phyloP scores from a whole-genome alignment of 176 grass and related monocot species.

The maize (Zea mays) region Zm-B73-REFERENCE-NAM-5.0 NC_050098.1:164267001-164267500 shows the following conservation, averaged over 20 bases:
- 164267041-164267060: constrained; percentile 28
- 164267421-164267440: too few species aligned
- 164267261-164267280: background rate
- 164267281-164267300: too few species aligned
- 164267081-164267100: constrained; percentile 9
- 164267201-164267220: background rate
- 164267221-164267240: background rate
- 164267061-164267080: constrained; percentile 29
- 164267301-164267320: background rate
- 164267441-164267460: too few species aligned
- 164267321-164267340: background rate
- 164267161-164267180: background rate
- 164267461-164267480: too few species aligned
- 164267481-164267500: too few species aligned
- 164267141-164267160: background rate
- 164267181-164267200: constrained; percentile 31
- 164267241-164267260: constrained; percentile 6
- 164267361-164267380: too few species aligned
- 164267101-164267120: constrained; percentile 25
- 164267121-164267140: background rate
- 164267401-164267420: too few species aligned
- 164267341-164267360: background rate
- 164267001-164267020: background rate
- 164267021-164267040: background rate
- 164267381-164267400: too few species aligned